These are phyloP conservation scores for Zizania palustris DNA, from an alignment of 202 grass and related monocot species.

Conservation along the genomic window DNA sequence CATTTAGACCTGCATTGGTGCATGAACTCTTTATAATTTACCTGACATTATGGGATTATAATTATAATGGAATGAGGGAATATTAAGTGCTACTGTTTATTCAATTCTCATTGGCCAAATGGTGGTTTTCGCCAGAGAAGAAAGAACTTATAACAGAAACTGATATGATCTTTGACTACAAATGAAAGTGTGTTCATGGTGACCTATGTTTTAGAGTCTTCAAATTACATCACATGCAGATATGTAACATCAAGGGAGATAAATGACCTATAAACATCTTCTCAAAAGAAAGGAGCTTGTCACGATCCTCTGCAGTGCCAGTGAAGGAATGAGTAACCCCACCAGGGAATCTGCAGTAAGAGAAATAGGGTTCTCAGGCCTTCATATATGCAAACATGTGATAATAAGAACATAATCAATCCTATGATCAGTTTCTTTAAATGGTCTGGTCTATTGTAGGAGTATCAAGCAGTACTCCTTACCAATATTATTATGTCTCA, in stretches of 20 bases:
- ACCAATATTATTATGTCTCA: background rate
- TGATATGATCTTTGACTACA: background rate
- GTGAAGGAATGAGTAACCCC: slow-evolving; percentile 99
- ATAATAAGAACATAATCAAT: background rate
- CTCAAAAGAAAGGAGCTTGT: slow-evolving; percentile 79
- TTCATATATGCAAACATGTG: slow-evolving; percentile 13
- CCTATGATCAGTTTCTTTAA: background rate
- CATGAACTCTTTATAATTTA: slow-evolving; percentile 13
- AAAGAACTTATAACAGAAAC: background rate
- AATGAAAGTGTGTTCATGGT: slow-evolving; percentile 7
- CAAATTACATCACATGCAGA: slow-evolving; percentile 27
- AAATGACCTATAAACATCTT: slow-evolving; percentile 90
- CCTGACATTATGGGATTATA: background rate
- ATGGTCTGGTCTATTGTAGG: background rate
- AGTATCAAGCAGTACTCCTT: slow-evolving; percentile 14
- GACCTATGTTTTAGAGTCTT: slow-evolving; percentile 3
- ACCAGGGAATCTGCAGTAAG: slow-evolving; percentile 62
- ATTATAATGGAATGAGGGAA: background rate
- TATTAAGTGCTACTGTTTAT: too few species aligned
- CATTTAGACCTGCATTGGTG: slow-evolving; percentile 71
- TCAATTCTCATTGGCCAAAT: background rate
- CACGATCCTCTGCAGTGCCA: slow-evolving; percentile 77
- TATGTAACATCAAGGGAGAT: slow-evolving; percentile 7
- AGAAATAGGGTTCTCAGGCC: slow-evolving; percentile 21
- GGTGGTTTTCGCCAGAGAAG: background rate